A percentile compares a stretch with the other conserved stretches of the same genome.
Evolutionary conservation across 148 eudicot species (phyloP).

Genomic region (Chenopodium quinoa): DNA sequence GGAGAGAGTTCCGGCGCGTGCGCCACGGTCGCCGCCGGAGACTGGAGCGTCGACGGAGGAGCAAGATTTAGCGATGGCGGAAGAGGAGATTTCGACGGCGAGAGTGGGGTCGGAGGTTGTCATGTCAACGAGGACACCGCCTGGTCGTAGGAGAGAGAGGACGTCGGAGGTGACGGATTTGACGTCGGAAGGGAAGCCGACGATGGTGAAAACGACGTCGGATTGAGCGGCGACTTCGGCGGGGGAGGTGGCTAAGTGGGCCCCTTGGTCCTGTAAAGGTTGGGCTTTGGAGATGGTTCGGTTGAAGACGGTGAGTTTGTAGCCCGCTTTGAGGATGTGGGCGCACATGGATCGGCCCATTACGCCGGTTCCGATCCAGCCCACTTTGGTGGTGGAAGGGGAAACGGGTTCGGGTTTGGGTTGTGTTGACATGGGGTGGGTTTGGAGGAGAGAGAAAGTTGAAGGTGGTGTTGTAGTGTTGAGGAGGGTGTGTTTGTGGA

Average conservation of each 20-base stretch:
- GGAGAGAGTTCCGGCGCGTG: conserved; percentile 49
- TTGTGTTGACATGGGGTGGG: conserved; percentile 42
- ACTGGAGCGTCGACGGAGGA: conserved; percentile 83
- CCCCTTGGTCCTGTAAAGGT: conserved; percentile 53
- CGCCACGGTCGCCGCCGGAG: conserved; percentile 93
- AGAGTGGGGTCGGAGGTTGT: conserved; percentile 92
- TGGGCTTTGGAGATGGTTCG: conserved; percentile 86
- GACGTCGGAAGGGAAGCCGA: conserved; percentile 94
- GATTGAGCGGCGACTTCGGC: conserved; percentile 60
- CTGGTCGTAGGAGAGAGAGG: conserved; percentile 48
- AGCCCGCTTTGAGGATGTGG: conserved; percentile 90
- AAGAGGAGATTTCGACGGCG: conserved; percentile 45
- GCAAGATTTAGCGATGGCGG: conserved; percentile 44
- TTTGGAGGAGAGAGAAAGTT: conserved; percentile 30
- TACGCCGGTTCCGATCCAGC: conserved; percentile 98
- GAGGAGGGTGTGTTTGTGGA: conserved; percentile 5
- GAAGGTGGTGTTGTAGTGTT: not conserved
- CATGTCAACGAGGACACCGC: conserved; percentile 78
- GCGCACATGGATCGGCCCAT: conserved; percentile 95
- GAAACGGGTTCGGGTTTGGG: conserved; percentile 36
- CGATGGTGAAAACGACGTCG: conserved; percentile 95
- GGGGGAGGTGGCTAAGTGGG: conserved; percentile 62
- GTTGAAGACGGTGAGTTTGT: conserved; percentile 75
- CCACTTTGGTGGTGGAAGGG: conserved; percentile 70
- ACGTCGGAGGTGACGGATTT: conserved; percentile 62